These are phyloP conservation scores for Letharia lupina DNA, from an alignment of 495 filamentous ascomycete genomes.

Conservation along the genomic window DNA sequence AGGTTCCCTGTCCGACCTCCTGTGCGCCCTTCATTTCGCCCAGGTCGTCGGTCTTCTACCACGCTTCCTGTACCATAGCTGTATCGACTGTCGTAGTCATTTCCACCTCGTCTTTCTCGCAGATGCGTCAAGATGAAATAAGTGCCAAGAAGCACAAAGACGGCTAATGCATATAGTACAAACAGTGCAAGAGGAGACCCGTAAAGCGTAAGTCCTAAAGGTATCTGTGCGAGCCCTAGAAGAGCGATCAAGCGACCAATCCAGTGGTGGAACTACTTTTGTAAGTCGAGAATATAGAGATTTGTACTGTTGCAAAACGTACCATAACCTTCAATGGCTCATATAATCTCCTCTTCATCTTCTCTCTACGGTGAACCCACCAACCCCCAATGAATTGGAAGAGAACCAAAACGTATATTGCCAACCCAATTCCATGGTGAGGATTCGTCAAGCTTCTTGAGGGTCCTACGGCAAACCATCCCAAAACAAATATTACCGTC, in stretches of 20 bases:
- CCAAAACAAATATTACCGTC: constrained; percentile 67
- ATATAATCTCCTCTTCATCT: constrained; percentile 46
- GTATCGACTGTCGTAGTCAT: constrained; percentile 42
- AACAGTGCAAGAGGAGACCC: constrained; percentile 80
- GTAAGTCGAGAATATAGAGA: constrained; percentile 19
- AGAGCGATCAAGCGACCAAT: constrained; percentile 66
- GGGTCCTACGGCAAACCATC: constrained; percentile 72
- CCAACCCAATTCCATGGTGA: constrained; percentile 87
- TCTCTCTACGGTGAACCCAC: constrained; percentile 55
- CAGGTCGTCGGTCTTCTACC: constrained; percentile 28
- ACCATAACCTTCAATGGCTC: constrained; percentile 67
- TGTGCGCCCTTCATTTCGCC: constrained; percentile 2
- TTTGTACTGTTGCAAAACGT: constrained; percentile 24
- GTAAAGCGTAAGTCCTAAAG: constrained; percentile 83
- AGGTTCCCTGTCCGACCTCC: constrained; percentile 29
- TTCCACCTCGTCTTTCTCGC: constrained; percentile 44
- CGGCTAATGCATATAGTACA: constrained; percentile 71
- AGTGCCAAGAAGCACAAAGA: constrained; percentile 52
- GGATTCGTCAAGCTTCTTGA: constrained; percentile 78
- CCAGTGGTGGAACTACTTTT: constrained; percentile 67
- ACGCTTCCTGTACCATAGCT: constrained; percentile 43
- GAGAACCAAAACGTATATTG: constrained; percentile 77
- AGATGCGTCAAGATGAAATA: constrained; percentile 69
- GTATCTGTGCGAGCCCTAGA: constrained; percentile 78
- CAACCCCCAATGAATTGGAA: constrained; percentile 74